These are phyloP conservation scores for Allium fistulosum DNA, from an alignment of 106 monocot species.

Conservation along the genomic window DNA sequence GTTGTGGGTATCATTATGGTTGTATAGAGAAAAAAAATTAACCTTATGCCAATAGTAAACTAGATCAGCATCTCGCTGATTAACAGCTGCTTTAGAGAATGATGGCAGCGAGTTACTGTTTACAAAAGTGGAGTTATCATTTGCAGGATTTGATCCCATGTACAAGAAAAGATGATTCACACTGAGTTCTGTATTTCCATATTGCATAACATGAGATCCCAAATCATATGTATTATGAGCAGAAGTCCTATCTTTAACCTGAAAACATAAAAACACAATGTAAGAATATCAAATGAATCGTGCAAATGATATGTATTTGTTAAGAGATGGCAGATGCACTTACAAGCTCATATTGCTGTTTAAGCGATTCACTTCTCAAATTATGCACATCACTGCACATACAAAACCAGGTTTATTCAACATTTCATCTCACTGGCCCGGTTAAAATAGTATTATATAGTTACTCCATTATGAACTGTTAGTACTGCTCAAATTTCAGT, in stretches of 20 bases:
- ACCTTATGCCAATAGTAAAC: slow-evolving; percentile 94
- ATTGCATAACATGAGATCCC: slow-evolving; percentile 95
- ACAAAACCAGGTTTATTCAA: too few species aligned
- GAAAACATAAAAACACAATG: not conserved
- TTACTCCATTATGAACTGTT: too few species aligned
- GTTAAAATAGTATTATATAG: too few species aligned
- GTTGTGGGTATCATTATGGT: too few species aligned
- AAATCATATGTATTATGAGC: slow-evolving; percentile 21
- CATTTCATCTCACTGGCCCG: too few species aligned
- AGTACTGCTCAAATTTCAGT: too few species aligned
- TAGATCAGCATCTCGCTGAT: slow-evolving; percentile 92
- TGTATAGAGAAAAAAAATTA: not conserved
- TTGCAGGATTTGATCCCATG: slow-evolving; percentile 77
- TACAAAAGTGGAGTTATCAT: slow-evolving; percentile 64
- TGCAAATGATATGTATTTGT: not conserved
- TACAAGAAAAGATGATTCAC: slow-evolving; percentile 37
- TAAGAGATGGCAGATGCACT: not conserved
- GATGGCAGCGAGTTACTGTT: slow-evolving; percentile 55
- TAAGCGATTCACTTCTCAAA: slow-evolving; percentile 55
- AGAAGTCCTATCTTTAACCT: slow-evolving; percentile 74
- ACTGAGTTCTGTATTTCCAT: slow-evolving; percentile 51
- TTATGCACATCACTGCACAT: slow-evolving; percentile 67
- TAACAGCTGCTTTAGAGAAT: slow-evolving; percentile 39
- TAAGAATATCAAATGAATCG: not conserved
- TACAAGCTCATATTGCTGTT: slow-evolving; percentile 74